Percentiles rank a stretch among this genome's conserved stretches.
Conservation (phyloP, 805 yeast species). For the Tetrapisispora phaffii region DNA sequence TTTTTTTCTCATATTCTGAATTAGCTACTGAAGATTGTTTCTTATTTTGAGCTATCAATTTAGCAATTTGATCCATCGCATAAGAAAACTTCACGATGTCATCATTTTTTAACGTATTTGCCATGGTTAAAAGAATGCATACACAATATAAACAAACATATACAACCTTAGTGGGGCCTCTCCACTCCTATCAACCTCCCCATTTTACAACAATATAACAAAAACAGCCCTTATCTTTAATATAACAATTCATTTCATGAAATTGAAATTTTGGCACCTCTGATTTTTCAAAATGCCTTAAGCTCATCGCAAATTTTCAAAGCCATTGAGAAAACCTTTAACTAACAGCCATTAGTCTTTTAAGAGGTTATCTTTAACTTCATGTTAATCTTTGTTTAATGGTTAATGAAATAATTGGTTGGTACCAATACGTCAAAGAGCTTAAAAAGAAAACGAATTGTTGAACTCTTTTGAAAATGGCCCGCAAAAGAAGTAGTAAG, state of each 20-base stretch:
- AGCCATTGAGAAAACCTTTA: neutral
- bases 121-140: neutral
- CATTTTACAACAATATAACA: no score
- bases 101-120: slow-evolving; percentile 3
- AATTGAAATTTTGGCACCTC: neutral
- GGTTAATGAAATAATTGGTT: no score
- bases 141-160: no score
- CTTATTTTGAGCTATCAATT: slow-evolving; percentile 27
- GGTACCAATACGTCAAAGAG: no score
- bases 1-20: slow-evolving; percentile 18
- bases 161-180: no score
- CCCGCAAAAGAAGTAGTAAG: slow-evolving; percentile 17
- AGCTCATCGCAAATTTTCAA: slow-evolving; percentile 1
- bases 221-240: neutral
- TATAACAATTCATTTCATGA: neutral
- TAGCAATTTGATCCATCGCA: slow-evolving; percentile 28
- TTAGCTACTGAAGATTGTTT: slow-evolving; percentile 6
- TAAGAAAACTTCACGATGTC: slow-evolving; percentile 14
- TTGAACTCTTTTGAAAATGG: slow-evolving; percentile 15
- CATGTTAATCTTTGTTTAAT: no score
- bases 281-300: neutral
- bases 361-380: no score
- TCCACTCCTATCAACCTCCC: no score
- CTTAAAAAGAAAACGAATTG: neutral
- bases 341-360: no score